These are phyloP conservation scores for Nicotiana sylvestris DNA, from an alignment of 257 asterid genomes.

Conservation along the genomic window DNA sequence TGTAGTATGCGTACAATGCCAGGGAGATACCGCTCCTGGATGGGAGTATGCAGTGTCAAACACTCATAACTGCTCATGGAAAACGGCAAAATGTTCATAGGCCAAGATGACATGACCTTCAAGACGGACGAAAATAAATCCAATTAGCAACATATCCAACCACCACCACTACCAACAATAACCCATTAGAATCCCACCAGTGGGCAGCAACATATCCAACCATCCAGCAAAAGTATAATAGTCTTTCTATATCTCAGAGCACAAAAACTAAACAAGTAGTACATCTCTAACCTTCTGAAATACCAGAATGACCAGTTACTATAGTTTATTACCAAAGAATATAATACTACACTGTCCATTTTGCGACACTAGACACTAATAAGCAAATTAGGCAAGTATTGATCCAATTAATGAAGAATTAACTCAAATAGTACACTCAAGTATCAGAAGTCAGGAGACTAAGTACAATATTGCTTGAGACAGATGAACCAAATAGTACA, in stretches of 20 bases:
- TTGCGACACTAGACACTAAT: background rate
- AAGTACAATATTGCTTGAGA: background rate
- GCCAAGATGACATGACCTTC: slow-evolving; percentile 6
- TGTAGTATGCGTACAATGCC: background rate
- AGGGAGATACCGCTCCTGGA: slow-evolving; percentile 5
- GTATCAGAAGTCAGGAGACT: background rate
- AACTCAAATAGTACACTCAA: background rate
- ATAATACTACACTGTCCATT: background rate
- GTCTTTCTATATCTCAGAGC: background rate
- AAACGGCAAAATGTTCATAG: background rate
- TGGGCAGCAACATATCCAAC: background rate
- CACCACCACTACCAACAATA: too few species aligned
- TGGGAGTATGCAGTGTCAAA: slow-evolving; percentile 9
- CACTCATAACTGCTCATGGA: background rate
- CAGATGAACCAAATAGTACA: background rate
- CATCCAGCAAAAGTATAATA: background rate
- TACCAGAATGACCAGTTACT: background rate
- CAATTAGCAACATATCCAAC: background rate
- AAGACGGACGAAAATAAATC: background rate
- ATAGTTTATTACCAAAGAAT: background rate
- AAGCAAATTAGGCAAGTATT: background rate
- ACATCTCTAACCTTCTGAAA: background rate
- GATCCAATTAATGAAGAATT: background rate
- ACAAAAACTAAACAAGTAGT: background rate
- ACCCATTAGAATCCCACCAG: too few species aligned